Conservation (phyloP, 306 rosid species). For the Datisca glomerata region DNA sequence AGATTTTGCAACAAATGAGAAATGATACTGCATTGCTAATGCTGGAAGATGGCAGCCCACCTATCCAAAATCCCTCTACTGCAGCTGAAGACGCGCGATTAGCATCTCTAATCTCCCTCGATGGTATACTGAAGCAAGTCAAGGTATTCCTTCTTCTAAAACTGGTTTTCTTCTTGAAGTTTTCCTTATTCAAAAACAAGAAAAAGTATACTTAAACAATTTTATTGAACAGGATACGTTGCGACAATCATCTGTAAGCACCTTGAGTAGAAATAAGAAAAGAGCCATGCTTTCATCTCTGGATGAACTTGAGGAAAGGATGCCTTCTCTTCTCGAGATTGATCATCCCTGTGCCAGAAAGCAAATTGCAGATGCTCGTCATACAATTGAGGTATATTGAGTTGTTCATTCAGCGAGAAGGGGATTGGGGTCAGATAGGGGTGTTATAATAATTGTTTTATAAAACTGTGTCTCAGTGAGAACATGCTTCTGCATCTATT, state of each 20-base stretch:
- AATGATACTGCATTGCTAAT: conserved; percentile 67
- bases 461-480: no score
- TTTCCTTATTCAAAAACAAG: conserved; percentile 1
- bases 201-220: conserved; percentile 11
- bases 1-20: conserved; percentile 94
- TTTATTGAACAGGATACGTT: conserved; percentile 46
- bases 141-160: conserved; percentile 41
- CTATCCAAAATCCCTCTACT: conserved; percentile 79
- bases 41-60: conserved; percentile 68
- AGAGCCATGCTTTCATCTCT: conserved; percentile 53
- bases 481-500: no score
- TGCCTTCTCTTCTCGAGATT: conserved; percentile 92
- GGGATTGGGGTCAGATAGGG: no score
- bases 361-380: conserved; percentile 59
- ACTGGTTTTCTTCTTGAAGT: conserved; percentile 5
- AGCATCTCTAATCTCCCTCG: conserved; percentile 93
- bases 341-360: conserved; percentile 89
- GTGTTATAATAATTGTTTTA: no score
- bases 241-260: conserved; percentile 46
- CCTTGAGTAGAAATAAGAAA: conserved; percentile 71
- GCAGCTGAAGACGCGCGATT: conserved; percentile 92
- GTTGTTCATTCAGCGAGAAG: conserved; percentile 36
- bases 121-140: conserved; percentile 79
- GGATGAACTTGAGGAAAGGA: conserved; percentile 63
- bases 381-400: conserved; percentile 55